Evolutionary conservation across 2,329 filamentous ascomycete species (phyloP), one percentile per base, ranked within the genome.

Genomic region (Rhinocladiella similis): DNA sequence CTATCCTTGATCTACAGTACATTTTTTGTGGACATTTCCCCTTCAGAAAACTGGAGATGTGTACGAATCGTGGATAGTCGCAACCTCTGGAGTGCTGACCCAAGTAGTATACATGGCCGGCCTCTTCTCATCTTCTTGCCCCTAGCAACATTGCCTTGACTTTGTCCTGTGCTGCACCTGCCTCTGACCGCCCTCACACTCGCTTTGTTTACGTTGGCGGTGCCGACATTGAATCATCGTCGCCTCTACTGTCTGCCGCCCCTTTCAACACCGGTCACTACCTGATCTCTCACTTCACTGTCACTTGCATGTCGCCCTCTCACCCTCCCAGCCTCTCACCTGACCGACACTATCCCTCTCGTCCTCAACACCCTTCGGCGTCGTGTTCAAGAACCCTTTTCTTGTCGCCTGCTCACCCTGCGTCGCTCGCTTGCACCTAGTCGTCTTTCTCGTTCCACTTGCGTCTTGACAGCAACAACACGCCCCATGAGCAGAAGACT

Each of bases 401-500:
- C 29, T 12, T 9, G 10, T 33, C 29, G 29, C 10, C 10, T 2
- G 29, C 10, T 33, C 29, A 33, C 7, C 29, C 10, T 9, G 3
- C 29, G 29, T 33, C 29, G 29, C 29, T 33, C 29, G 5, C 29
- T 33, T 3, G 6, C 29, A 33, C 29, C 29, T 12, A 12, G 10
- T 33, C 10, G 29, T 33, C 29, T 33, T n/a, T n/a, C 38, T 41
- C 38, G n/a, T 41, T 41, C 38, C 14, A 3, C 38, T 41, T 41
- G n/a, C n/a, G 38, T 41, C 38, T 33, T 33, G 29, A 33, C 10
- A 33, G 29, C 10, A 33, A 41, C 5, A 41, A 41, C 38, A 14
- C 22, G 41, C 36, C 20, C 47, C 16, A 66, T 66, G 61, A 65
- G 62, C 36, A 58, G 64, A 39, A 46, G 64, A 54, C 53, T 66